Conservation (phyloP, 192 early-diverging fungal species). For the Phycomyces nitens region DNA sequence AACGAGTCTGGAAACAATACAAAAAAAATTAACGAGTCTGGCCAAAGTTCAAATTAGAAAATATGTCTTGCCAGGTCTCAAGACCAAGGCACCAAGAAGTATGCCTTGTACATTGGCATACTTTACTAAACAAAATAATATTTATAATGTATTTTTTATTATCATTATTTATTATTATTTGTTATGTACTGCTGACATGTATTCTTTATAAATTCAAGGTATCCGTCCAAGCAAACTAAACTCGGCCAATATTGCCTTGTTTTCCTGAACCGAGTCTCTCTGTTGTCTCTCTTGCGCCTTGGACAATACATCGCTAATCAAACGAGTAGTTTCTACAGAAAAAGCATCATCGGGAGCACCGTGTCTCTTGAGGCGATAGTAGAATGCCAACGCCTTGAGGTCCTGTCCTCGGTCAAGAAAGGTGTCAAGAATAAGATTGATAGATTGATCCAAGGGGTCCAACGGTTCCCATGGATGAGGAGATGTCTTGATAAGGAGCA, state of each 20-base stretch:
- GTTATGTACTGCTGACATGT: too few species aligned
- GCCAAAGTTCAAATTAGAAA: too few species aligned
- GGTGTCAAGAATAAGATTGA: background rate
- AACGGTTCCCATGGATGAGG: background rate
- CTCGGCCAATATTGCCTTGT: conserved; percentile 1
- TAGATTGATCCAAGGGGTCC: background rate
- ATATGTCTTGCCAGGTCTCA: too few species aligned
- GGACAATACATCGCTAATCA: background rate
- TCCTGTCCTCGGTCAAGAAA: conserved; percentile 20
- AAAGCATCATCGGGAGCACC: conserved; percentile 11
- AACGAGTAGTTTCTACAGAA: background rate
- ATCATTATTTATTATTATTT: background rate
- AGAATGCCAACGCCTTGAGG: conserved; percentile 17
- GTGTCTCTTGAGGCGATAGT: conserved; percentile 12
- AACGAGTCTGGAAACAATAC: too few species aligned
- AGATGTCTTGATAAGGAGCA: conserved; percentile 4
- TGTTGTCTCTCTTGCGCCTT: conserved; percentile 1
- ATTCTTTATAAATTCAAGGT: too few species aligned
- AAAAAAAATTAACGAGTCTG: too few species aligned
- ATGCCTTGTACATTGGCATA: too few species aligned
- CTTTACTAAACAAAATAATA: too few species aligned
- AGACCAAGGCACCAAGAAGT: too few species aligned
- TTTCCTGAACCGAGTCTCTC: background rate
- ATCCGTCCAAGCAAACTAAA: background rate
- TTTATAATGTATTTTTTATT: too few species aligned